Evolutionary conservation across 768 basidiomycete genomes (phyloP).

Genomic region (Kondoa malvinella): DNA sequence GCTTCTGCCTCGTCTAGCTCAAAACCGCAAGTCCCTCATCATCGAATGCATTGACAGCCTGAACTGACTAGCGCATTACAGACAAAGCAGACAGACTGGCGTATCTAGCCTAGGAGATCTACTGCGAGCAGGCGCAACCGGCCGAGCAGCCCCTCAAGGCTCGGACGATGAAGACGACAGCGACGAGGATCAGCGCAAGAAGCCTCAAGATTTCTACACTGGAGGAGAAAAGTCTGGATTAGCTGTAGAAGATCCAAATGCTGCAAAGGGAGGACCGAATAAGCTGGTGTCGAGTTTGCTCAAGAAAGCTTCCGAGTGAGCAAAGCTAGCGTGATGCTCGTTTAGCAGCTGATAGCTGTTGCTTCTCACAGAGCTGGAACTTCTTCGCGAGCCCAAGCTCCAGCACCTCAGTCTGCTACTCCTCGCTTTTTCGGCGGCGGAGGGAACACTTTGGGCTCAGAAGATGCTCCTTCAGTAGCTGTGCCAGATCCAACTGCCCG

Average conservation of each 20-base stretch:
- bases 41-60: no score
- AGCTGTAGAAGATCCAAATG: constrained; percentile 67
- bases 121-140: neutral
- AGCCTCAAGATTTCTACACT: constrained; percentile 59
- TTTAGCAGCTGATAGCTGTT: constrained; percentile 7
- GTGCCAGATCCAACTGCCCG: constrained; percentile 54
- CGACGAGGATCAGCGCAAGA: constrained; percentile 31
- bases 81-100: neutral
- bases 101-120: neutral
- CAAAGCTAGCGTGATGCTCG: constrained; percentile 13
- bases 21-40: no score
- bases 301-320: constrained; percentile 62
- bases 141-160: neutral
- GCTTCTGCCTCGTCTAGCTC: neutral
- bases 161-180: constrained; percentile 2
- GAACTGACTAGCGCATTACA: no score
- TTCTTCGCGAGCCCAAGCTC: constrained; percentile 9
- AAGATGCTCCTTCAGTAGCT: constrained; percentile 61
- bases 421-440: constrained; percentile 26
- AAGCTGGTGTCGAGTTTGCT: constrained; percentile 43
- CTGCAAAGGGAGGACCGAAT: constrained; percentile 38
- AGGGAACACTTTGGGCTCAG: constrained; percentile 73
- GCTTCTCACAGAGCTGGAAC: constrained; percentile 4
- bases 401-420: constrained; percentile 10
- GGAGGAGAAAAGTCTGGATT: constrained; percentile 81